Percentiles rank a stretch among this genome's conserved stretches.
Conservation (phyloP, 345 rosid species). For the Ceriops tagal region DNA sequence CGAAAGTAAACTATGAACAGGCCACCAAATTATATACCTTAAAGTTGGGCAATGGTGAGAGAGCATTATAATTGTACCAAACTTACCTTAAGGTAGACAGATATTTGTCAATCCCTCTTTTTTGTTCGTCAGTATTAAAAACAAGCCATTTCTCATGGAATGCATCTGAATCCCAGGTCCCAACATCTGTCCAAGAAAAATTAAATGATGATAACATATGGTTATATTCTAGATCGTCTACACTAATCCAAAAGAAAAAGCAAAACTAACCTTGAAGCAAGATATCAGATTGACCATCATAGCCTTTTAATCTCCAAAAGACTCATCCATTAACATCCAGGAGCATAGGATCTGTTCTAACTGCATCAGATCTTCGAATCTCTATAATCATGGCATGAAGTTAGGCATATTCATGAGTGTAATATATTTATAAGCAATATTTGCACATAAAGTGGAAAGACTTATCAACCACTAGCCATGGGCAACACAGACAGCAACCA, state of each 20-base stretch:
- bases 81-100: conserved; percentile 46
- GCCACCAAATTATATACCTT: not conserved
- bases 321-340: conserved; percentile 45
- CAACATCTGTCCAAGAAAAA: conserved; percentile 42
- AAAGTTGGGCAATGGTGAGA: not conserved
- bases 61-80: not conserved
- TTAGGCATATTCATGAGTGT: not conserved
- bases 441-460: not conserved
- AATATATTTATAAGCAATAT: not conserved
- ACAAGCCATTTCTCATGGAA: conserved; percentile 58
- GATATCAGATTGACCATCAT: conserved; percentile 34
- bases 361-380: conserved; percentile 50
- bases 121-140: conserved; percentile 57
- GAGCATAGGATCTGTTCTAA: conserved; percentile 57
- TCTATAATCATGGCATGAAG: conserved; percentile 26
- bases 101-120: conserved; percentile 53
- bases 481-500: not conserved
- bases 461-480: not conserved
- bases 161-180: conserved; percentile 27
- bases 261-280: conserved; percentile 68
- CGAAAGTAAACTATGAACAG: not conserved
- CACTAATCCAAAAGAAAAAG: conserved; percentile 1
- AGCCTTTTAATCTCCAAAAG: conserved; percentile 63
- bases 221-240: not conserved
- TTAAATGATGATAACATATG: not conserved